Base-by-base conservation (phyloP, 176 grass and related monocot species). In the Oryza meyeriana region DNA sequence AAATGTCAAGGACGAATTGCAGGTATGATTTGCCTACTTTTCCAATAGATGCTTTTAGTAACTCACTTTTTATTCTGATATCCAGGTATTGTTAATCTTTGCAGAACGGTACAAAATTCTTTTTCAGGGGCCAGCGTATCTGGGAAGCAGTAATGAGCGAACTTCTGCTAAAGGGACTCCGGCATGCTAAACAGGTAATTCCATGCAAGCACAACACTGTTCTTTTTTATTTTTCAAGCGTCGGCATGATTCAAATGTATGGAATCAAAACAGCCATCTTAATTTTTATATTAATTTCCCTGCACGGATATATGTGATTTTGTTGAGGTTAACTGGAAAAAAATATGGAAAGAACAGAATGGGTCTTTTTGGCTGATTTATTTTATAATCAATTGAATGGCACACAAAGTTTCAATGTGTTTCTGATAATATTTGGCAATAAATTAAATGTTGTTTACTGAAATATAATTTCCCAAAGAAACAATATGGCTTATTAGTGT, bases 121-220 rank as follows among this genome's bases (percentile, higher is more conserved):
- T 87, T 63, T 98, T 94, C 72, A 84, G 92, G 89, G 95, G 92
- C 1, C 88, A 85, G 63, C 83, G 48, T 58, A 91, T 98, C 86
- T 93, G 88, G 95, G 88, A 94, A 77, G 75, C 92, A 86, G 78
- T 93, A 72, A 98, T 98, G 74, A 69, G 50, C 3, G 94, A 91
- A 65, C 94, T 94, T 71, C 36, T 92, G 40, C 29, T 80, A 34
- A 92, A 94, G 80, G 94, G 92, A 35, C 83, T 94, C 3, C 12
- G 63, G 70, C 77, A 87, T 87, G 92, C 94, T 84, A 92, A 92
- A 87, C 89, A 92, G 90, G 94, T 94, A 69, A 88, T 79, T 61
- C 71, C 75, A 81, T 81, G 40, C 69, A 69, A 61, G 24, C 36
- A 72, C 17, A 69, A 4, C 22, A 2, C 0, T 48, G 6, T 26